Base-by-base conservation (phyloP, 176 grass and related monocot species). In the Chloris gayana region DNA sequence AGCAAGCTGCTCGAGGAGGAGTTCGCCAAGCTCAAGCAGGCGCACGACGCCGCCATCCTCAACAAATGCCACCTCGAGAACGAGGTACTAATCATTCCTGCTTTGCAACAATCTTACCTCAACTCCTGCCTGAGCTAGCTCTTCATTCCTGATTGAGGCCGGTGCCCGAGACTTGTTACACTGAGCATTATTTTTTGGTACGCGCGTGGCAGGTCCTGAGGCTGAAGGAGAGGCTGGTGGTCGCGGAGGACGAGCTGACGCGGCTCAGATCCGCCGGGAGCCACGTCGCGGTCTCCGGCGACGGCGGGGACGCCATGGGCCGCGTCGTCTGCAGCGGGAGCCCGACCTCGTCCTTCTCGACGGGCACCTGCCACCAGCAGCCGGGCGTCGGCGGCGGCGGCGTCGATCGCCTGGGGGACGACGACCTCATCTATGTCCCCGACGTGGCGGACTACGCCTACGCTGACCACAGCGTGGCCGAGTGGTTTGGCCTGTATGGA, bases 31-130 rank as follows among this genome's bases (percentile, higher is more conserved):
- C 96, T 95, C 57, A 95, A 93, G 87, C 89, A 90, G 5, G 75
- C 86, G 13, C 96, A 93, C 64, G 96, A 93, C 35, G 80, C 90
- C 1, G 80, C 77, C 60, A 65, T 99, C 61, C 73, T 99, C 22
- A 75, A 99, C 64, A 99, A 99, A 76, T 99, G 90, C 72, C 90
- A 99, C 51, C 96, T 99, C 34, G 96, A 99, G 88, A 99, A 93
- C 58, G 93, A 99, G 90, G 96, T 95, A 72, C 6, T 9, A 51
- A 47, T 47, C 44, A 6, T 31, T 24, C 56, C 13, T 21, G n/a
- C 24, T 19, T 6, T 37, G 14, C 38, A 17, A 25, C 17, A 58
- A 8, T 29, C 32, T 37, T 26, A 7, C 61, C 34, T 32, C 17
- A 12, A 30, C 64, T 18, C 80, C 26, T 42, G 18, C 15, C 37